Evolutionary conservation across 2,329 filamentous ascomycete species (phyloP).

Genomic region (Colletotrichum abscissum): DNA sequence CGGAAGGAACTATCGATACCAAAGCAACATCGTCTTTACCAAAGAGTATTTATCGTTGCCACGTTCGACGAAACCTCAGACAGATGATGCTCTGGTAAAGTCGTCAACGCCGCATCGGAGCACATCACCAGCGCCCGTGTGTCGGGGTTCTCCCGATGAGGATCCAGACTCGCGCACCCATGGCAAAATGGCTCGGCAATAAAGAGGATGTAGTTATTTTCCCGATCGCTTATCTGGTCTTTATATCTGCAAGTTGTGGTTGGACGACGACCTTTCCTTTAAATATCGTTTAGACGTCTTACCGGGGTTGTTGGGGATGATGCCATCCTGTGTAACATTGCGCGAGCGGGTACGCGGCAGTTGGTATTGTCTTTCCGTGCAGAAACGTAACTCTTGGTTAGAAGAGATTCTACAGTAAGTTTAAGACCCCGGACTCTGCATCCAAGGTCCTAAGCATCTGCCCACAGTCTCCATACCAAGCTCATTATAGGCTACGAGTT

Average conservation of each 20-base stretch:
- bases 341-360: background rate
- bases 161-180: background rate
- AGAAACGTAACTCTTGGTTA: background rate
- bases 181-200: background rate
- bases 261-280: background rate
- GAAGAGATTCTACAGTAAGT: too few relatives aligned
- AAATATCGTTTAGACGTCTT: background rate
- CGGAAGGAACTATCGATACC: too few relatives aligned
- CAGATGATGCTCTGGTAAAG: background rate
- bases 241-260: background rate
- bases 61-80: background rate
- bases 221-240: slow-evolving; percentile 4
- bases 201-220: background rate
- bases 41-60: too few relatives aligned
- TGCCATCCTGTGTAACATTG: slow-evolving; percentile 21
- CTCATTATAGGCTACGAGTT: background rate
- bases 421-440: background rate
- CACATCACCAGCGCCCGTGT: slow-evolving; percentile 10
- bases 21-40: too few relatives aligned
- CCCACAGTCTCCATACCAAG: background rate
- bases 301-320: slow-evolving; percentile 4
- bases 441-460: background rate
- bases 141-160: background rate
- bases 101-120: slow-evolving; percentile 14
- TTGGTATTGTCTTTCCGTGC: too few relatives aligned